These are phyloP conservation scores for Paraconiothyrium sp. DNA, from an alignment of 2,329 filamentous ascomycete genomes.

Conservation along the genomic window DNA sequence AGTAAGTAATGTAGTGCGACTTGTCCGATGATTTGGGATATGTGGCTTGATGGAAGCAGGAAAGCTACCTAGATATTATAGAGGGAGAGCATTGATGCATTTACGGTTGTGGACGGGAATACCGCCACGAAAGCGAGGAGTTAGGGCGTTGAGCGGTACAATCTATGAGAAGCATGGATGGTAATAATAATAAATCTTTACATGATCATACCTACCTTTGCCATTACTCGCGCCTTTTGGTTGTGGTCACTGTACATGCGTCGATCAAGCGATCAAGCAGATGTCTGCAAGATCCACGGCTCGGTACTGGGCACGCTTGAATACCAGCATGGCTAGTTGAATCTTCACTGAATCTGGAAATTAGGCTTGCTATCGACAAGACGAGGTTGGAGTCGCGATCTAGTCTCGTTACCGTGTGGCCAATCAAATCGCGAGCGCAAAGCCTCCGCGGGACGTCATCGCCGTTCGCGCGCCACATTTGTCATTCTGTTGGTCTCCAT, in stretches of 20 bases:
- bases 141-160: background rate
- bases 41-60: background rate
- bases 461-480: constrained; percentile 8
- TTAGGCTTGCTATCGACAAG: too few relatives aligned
- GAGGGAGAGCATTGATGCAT: too few relatives aligned
- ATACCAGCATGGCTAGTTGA: too few relatives aligned
- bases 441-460: constrained; percentile 3
- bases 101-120: background rate
- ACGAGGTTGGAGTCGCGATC: too few relatives aligned
- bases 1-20: constrained; percentile 23
- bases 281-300: too few relatives aligned
- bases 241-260: background rate
- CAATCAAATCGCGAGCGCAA: background rate
- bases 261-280: too few relatives aligned
- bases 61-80: background rate
- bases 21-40: background rate
- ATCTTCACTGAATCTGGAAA: too few relatives aligned
- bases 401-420: background rate
- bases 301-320: too few relatives aligned
- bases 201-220: background rate
- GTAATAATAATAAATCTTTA: background rate
- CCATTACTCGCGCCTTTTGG: background rate
- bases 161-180: too few relatives aligned
- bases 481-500: constrained; percentile 3
- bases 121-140: constrained; percentile 3